These are phyloP conservation scores for Nematodospora valgi DNA, from an alignment of 805 yeast genomes.

Conservation along the genomic window DNA sequence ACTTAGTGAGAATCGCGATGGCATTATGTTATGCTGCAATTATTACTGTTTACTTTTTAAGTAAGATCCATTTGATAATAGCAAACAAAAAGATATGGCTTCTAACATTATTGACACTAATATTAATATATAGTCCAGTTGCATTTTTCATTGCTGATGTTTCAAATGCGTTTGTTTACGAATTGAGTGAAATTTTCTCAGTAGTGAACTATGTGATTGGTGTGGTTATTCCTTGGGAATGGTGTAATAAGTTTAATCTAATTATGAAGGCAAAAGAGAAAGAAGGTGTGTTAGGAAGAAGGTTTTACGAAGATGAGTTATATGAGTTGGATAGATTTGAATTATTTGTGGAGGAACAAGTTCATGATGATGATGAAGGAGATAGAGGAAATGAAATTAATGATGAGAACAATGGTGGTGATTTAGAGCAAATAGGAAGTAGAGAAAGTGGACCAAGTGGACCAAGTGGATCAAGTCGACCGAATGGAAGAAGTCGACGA, in stretches of 20 bases:
- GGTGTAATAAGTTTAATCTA: conserved; percentile 65
- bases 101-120: conserved; percentile 51
- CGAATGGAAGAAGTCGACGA: neutral
- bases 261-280: conserved; percentile 59
- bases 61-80: conserved; percentile 50
- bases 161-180: conserved; percentile 70
- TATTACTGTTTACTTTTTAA: conserved; percentile 51
- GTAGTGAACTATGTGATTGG: conserved; percentile 68
- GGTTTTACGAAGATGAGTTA: conserved; percentile 66
- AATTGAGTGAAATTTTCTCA: conserved; percentile 69
- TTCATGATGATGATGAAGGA: conserved; percentile 8
- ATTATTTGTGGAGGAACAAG: conserved; percentile 34
- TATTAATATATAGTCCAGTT: conserved; percentile 58
- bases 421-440: conserved; percentile 20
- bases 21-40: conserved; percentile 66
- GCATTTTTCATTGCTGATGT: conserved; percentile 76
- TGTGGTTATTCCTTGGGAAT: conserved; percentile 80
- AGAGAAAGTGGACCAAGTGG: conserved; percentile 2
- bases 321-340: conserved; percentile 39
- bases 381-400: conserved; percentile 15
- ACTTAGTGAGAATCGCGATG: conserved; percentile 68
- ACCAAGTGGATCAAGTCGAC: neutral
- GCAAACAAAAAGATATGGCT: conserved; percentile 47
- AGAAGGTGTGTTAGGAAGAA: conserved; percentile 72
- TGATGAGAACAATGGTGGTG: conserved; percentile 8